Base-by-base conservation (phyloP, 2,329 filamentous ascomycete genomes). In the Sarocladium oryzae region DNA sequence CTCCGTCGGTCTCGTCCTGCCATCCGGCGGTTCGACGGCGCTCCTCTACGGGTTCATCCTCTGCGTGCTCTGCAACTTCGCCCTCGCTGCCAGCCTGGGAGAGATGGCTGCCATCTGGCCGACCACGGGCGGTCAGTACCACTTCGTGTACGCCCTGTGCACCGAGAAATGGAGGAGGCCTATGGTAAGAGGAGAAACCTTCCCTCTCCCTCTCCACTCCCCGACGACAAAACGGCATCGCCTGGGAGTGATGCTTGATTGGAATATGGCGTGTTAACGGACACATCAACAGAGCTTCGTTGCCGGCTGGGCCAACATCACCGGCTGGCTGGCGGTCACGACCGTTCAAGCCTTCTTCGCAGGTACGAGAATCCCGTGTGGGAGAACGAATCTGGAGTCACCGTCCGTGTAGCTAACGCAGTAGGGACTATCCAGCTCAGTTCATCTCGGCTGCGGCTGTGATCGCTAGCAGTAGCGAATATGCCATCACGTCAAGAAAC, bases 41-140 rank as follows among this genome's bases (percentile, higher is more conserved):
- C 68, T 73, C 37, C 48, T 74, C 0, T 75, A 74, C 53, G 71
- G 71, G 2, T 74, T 75, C 53, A 60, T 74, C 46, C 71, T 75
- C 56, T 73, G 69, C 53, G 69, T 73, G 8, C 28, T 73, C 4
- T 73, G 71, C 57, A 73, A 71, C 53, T 62, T 74, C 8, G 66
- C 66, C 6, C 60, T 75, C 1, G 67, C 66, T 0, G 65, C 69
- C 0, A 73, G 69, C 23, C 57, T 75, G 4, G 72, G 68, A 1
- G 72, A 74, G 52, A 56, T 75, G 2, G 65, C 67, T 0, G 66
- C 69, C 2, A 68, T 74, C 38, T 75, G 70, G 69, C 72, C 71
- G 0, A 75, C 72, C 0, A 69, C 71, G 0, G 72, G 71, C 7
- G 72, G 72, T 1, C 72, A 75, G 41, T 74, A 74, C 57, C 69